A percentile compares a stretch with the other conserved stretches of the same genome.
Conservation (phyloP, 1,284 basidiomycete species). For the Sporisorium reilianum region DNA sequence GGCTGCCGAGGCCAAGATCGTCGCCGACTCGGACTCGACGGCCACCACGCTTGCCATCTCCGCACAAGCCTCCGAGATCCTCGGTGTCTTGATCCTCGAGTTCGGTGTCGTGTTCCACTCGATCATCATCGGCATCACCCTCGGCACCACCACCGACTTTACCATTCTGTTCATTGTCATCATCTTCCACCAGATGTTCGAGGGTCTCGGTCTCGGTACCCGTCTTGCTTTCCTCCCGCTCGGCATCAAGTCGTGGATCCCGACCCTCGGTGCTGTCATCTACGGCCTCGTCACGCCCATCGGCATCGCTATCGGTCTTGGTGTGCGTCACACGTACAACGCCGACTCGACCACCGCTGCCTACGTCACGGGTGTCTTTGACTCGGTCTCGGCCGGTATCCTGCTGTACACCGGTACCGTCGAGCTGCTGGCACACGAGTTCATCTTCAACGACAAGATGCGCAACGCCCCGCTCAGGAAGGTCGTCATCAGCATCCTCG, state of each 20-base stretch:
- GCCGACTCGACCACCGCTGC: slow-evolving; percentile 61
- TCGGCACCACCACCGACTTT: slow-evolving; percentile 85
- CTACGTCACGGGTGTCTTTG: slow-evolving; percentile 66
- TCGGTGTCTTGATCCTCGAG: slow-evolving; percentile 86
- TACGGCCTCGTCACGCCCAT: slow-evolving; percentile 67
- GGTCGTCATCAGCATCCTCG: slow-evolving; percentile 61
- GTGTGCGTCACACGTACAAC: slow-evolving; percentile 65
- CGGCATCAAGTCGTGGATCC: slow-evolving; percentile 44
- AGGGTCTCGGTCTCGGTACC: slow-evolving; percentile 67
- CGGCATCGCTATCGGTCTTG: slow-evolving; percentile 68
- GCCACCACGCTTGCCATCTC: slow-evolving; percentile 10
- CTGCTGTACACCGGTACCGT: slow-evolving; percentile 68
- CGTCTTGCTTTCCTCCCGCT: slow-evolving; percentile 59
- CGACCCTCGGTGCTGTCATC: slow-evolving; percentile 44
- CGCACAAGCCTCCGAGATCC: slow-evolving; percentile 76
- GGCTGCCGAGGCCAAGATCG: slow-evolving; percentile 26
- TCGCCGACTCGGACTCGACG: slow-evolving; percentile 17
- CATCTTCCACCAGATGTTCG: slow-evolving; percentile 74
- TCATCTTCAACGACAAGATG: slow-evolving; percentile 70
- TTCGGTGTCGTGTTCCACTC: slow-evolving; percentile 90
- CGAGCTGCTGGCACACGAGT: slow-evolving; percentile 68
- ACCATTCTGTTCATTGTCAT: slow-evolving; percentile 88
- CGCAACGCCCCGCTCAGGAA: slow-evolving; percentile 65
- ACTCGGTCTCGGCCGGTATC: slow-evolving; percentile 65
- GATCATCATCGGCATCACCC: slow-evolving; percentile 90